These are phyloP conservation scores for Heritiera fomes DNA, from an alignment of 345 rosid genomes.

Conservation along the genomic window DNA sequence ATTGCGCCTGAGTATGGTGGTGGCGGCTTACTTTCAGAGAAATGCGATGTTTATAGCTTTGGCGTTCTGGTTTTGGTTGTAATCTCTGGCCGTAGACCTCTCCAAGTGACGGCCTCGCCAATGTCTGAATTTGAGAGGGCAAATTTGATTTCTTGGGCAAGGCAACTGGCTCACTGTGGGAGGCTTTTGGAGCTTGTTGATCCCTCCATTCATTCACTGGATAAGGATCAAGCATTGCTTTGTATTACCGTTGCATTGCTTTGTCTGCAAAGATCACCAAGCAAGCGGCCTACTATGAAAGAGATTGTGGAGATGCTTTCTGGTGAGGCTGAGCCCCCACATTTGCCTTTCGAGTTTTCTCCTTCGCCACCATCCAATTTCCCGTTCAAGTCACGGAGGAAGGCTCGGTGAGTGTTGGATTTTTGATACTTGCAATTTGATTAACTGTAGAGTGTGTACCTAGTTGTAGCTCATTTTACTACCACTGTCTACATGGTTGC, in stretches of 20 bases:
- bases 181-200: constrained; percentile 69
- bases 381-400: constrained; percentile 57
- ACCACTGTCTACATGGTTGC: constrained; percentile 26
- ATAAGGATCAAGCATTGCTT: constrained; percentile 62
- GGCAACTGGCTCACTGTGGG: constrained; percentile 65
- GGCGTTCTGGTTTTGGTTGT: constrained; percentile 71
- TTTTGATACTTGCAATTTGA: background rate
- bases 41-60: constrained; percentile 75
- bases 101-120: constrained; percentile 77
- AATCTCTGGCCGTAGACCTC: constrained; percentile 69
- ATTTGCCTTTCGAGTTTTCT: constrained; percentile 73
- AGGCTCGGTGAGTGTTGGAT: constrained; percentile 32
- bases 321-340: constrained; percentile 64
- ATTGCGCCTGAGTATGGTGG: constrained; percentile 84
- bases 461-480: constrained; percentile 34
- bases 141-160: constrained; percentile 81
- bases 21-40: constrained; percentile 63
- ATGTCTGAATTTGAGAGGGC: constrained; percentile 82
- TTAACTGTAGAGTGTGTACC: constrained; percentile 42
- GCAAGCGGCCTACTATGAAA: constrained; percentile 62
- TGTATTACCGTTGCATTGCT: constrained; percentile 70
- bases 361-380: constrained; percentile 71
- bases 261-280: constrained; percentile 72
- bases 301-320: constrained; percentile 71
- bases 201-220: constrained; percentile 57